Base-by-base conservation (phyloP, 2,329 filamentous ascomycete species). In the Periconia sp. region DNA sequence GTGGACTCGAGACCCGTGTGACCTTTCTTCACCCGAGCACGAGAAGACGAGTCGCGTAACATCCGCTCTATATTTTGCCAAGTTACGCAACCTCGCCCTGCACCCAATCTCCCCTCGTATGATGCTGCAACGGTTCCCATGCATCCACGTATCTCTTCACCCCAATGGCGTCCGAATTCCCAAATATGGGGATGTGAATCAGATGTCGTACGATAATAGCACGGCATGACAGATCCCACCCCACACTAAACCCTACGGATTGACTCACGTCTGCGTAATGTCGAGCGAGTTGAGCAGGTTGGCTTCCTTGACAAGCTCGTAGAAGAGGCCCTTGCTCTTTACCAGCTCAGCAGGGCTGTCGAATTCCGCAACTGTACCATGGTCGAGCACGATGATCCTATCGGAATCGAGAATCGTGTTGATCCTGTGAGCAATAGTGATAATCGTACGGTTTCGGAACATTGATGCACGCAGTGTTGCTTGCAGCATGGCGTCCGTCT, bases 391-490 rank as follows among this genome's bases (percentile, higher is more conserved):
- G 24, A 99, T 86, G 50, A 99, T 94, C 36, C 92, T 84, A 73
- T 99, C 92, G 48, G 81, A 84, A 62, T 87, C 84, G 11, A 99
- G 80, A 61, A 99, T 97, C 9, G 94, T 99, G 75, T 97, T 97
- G 76, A 99, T 95, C 41, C 94, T 86, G 75, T 99, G 94, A 18
- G 94, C 94, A 62, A 99, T 96, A 1, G 94, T 99, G 71, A 99
- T 95, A 71, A 99, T 97, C 25, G 94, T 99, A 40, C 90, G 85
- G 71, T 96, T 90, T 49, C 86, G 81, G 74, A 99, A 99, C 68
- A 84, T 78, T 58, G 72, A 80, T 63, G 79, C 83, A 43, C 83
- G 78, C 34, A 86, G 68, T 15, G 83, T 86, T 24, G 79, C 78
- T 68, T 86, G 84, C 43, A 86, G 73, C 72, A 86, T 72, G 31